Conservation (phyloP, 2,329 filamentous ascomycete genomes). For the Paracamarosporium sp. region DNA sequence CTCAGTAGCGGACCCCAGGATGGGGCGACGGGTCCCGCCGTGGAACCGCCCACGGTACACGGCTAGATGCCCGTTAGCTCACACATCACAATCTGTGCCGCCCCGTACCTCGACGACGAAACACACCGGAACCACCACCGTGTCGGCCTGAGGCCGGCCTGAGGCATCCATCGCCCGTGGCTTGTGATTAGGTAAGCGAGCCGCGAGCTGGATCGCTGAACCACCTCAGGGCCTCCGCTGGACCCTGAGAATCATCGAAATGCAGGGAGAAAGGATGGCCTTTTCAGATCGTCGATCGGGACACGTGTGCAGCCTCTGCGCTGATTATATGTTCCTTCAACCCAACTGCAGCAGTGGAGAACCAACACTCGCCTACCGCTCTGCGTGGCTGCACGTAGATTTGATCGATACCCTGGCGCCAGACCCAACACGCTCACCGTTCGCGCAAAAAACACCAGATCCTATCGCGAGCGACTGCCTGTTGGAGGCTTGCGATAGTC, state of each 20-base stretch:
- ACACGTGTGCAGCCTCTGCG: constrained; percentile 1
- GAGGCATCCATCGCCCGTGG: neutral
- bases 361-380: constrained; percentile 3
- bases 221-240: neutral
- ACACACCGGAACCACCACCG: too few relatives aligned
- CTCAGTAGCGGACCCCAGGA: neutral
- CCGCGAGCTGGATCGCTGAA: neutral
- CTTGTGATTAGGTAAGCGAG: neutral
- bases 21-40: neutral
- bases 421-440: constrained; percentile 5
- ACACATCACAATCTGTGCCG: neutral
- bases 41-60: neutral
- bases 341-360: neutral
- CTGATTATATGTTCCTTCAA: constrained; percentile 3
- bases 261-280: neutral
- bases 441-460: constrained; percentile 2
- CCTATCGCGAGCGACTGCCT: neutral
- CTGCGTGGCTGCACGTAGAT: neutral
- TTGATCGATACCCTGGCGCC: neutral
- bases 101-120: neutral
- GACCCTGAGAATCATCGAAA: constrained; percentile 1
- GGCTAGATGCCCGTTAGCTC: neutral
- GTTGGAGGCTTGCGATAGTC: constrained; percentile 8
- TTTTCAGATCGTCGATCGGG: neutral
- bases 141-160: too few relatives aligned